phyloP scores from a whole-genome alignment of 2,329 filamentous ascomycete genomes.

The Botrytis cinerea region DNA sequence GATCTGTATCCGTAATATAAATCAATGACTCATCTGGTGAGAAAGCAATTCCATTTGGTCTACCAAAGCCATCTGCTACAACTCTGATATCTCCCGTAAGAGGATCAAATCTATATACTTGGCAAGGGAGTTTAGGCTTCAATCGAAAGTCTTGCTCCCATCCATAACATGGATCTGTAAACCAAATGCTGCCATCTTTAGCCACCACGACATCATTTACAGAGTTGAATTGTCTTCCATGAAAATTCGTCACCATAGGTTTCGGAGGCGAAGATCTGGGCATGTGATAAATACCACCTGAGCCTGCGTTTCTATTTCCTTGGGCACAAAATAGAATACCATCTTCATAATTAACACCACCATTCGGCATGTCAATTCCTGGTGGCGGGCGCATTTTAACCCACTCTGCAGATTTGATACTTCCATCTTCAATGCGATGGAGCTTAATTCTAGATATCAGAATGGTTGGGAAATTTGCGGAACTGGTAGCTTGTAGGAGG shows the following conservation, averaged over 20 bases:
- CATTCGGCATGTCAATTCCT: slow-evolving; percentile 41
- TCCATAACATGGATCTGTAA: slow-evolving; percentile 63
- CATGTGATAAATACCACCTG: slow-evolving; percentile 34
- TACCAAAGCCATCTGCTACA: slow-evolving; percentile 58
- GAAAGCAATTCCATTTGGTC: slow-evolving; percentile 60
- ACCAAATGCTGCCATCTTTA: slow-evolving; percentile 60
- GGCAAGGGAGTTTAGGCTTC: slow-evolving; percentile 53
- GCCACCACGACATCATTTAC: slow-evolving; percentile 60
- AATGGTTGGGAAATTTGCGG: slow-evolving; percentile 46
- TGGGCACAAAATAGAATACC: slow-evolving; percentile 37
- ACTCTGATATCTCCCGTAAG: slow-evolving; percentile 53
- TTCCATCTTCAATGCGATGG: slow-evolving; percentile 33
- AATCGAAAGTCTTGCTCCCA: slow-evolving; percentile 60
- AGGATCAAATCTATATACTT: slow-evolving; percentile 59
- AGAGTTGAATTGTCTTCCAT: slow-evolving; percentile 59
- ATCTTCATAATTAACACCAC: slow-evolving; percentile 32
- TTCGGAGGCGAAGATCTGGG: slow-evolving; percentile 28
- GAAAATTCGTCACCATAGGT: slow-evolving; percentile 57
- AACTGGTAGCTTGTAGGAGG: slow-evolving; percentile 45
- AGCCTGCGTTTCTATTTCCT: slow-evolving; percentile 22
- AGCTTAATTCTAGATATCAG: slow-evolving; percentile 50
- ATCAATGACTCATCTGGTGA: slow-evolving; percentile 53
- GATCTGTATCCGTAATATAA: slow-evolving; percentile 60
- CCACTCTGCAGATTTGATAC: slow-evolving; percentile 42
- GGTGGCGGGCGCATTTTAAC: slow-evolving; percentile 44